phyloP scores from a whole-genome alignment of 2,329 filamentous ascomycete species.

The Fusarium decemcellulare region DNA sequence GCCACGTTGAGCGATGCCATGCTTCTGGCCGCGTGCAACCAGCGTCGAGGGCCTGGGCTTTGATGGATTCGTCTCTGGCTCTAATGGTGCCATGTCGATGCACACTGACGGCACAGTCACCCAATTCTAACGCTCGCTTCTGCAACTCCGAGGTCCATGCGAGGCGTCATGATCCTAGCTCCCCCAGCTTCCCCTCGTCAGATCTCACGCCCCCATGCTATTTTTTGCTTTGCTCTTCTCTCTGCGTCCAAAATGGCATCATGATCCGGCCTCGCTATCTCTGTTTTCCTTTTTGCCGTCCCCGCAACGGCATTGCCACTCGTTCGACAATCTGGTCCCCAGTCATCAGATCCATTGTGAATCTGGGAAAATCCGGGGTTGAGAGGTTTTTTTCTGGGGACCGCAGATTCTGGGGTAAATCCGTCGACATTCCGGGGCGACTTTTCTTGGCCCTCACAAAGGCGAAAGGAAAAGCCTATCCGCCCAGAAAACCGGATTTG shows the following conservation, averaged over 20 bases:
- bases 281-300: conserved; percentile 1
- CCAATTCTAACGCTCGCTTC: conserved; percentile 22
- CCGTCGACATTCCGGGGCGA: background rate
- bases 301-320: conserved; percentile 7
- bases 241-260: background rate
- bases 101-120: conserved; percentile 30
- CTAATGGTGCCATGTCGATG: conserved; percentile 33
- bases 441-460: conserved; percentile 9
- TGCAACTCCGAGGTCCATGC: conserved; percentile 14
- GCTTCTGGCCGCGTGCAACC: background rate
- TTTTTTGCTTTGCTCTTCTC: background rate
- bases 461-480: too few species aligned
- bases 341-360: conserved; percentile 13
- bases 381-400: conserved; percentile 4
- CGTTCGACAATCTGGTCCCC: conserved; percentile 16
- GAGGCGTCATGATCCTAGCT: conserved; percentile 12
- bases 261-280: background rate
- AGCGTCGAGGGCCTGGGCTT: conserved; percentile 16
- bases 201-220: background rate
- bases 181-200: conserved; percentile 5
- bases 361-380: conserved; percentile 1
- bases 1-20: conserved; percentile 22
- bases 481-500: too few species aligned
- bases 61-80: background rate
- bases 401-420: conserved; percentile 27